Conservation (phyloP, 1,139 yeast species). For the Blastobotrys elegans region DNA sequence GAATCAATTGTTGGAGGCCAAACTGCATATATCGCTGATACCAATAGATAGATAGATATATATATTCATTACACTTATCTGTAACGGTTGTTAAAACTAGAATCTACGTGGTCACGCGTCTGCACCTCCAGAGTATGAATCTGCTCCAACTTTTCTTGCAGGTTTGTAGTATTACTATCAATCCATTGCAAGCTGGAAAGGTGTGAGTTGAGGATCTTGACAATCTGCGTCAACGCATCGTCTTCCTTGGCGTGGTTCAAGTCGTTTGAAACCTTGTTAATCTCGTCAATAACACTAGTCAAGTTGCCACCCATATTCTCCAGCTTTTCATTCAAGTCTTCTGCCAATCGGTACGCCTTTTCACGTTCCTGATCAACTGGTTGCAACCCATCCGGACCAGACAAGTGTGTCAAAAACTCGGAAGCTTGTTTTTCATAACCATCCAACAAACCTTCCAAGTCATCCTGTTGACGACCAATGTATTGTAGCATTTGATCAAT, state of each 20-base stretch:
- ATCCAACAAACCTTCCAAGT: slow-evolving; percentile 73
- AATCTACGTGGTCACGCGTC: slow-evolving; percentile 20
- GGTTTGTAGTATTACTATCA: slow-evolving; percentile 62
- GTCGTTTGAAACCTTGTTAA: slow-evolving; percentile 79
- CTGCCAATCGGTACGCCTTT: slow-evolving; percentile 85
- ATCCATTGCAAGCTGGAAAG: slow-evolving; percentile 85
- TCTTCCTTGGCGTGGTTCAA: slow-evolving; percentile 56
- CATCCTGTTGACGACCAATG: slow-evolving; percentile 90
- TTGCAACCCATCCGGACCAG: slow-evolving; percentile 37
- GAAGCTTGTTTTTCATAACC: slow-evolving; percentile 87
- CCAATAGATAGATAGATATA: too few relatives aligned
- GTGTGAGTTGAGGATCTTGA: slow-evolving; percentile 81
- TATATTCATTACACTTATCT: too few relatives aligned
- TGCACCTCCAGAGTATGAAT: slow-evolving; percentile 28
- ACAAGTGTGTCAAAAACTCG: slow-evolving; percentile 31
- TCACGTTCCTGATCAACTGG: slow-evolving; percentile 79
- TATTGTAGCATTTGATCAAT: slow-evolving; percentile 84
- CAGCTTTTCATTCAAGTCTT: slow-evolving; percentile 73
- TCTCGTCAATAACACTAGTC: slow-evolving; percentile 72
- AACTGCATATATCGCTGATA: too few relatives aligned
- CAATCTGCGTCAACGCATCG: slow-evolving; percentile 55
- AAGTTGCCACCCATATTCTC: slow-evolving; percentile 73
- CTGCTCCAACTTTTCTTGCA: slow-evolving; percentile 60
- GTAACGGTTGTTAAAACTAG: not conserved
- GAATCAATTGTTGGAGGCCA: too few relatives aligned